Conservation (phyloP, 768 basidiomycete species). For the Lentinula lateritia region DNA sequence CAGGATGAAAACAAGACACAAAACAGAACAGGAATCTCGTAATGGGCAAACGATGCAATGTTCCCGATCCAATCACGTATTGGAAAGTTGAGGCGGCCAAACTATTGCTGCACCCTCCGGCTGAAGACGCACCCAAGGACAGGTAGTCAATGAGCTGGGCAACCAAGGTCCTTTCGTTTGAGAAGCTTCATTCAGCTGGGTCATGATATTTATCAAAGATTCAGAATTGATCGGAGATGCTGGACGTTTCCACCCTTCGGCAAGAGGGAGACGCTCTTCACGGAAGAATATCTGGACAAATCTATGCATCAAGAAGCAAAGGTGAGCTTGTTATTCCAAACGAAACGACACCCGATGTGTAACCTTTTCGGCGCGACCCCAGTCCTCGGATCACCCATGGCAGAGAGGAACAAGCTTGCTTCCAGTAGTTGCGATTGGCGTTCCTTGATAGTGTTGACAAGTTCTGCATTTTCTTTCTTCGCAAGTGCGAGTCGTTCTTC, state of each 20-base stretch:
- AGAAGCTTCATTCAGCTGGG: background rate
- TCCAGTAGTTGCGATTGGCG: slow-evolving; percentile 8
- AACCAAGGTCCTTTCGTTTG: background rate
- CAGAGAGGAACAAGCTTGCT: slow-evolving; percentile 8
- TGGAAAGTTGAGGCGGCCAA: background rate
- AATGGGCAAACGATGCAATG: too few species aligned
- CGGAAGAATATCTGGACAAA: slow-evolving; percentile 7
- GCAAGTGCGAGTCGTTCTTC: slow-evolving; percentile 7
- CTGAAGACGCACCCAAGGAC: slow-evolving; percentile 4
- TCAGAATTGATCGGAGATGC: background rate
- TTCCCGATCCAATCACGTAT: background rate
- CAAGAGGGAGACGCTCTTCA: slow-evolving; percentile 4
- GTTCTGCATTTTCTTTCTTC: slow-evolving; percentile 7
- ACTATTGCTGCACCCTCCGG: slow-evolving; percentile 1
- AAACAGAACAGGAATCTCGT: too few species aligned
- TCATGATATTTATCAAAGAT: background rate
- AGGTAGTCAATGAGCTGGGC: background rate
- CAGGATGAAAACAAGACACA: too few species aligned
- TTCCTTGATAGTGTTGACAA: slow-evolving; percentile 12
- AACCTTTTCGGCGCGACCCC: slow-evolving; percentile 4
- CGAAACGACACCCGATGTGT: too few species aligned
- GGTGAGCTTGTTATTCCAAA: too few species aligned
- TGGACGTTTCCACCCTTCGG: slow-evolving; percentile 4
- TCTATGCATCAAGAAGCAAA: background rate
- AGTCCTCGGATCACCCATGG: slow-evolving; percentile 8